Evolutionary conservation across 2,329 filamentous ascomycete genomes (phyloP).

Genomic region (Alternaria tenuissima): DNA sequence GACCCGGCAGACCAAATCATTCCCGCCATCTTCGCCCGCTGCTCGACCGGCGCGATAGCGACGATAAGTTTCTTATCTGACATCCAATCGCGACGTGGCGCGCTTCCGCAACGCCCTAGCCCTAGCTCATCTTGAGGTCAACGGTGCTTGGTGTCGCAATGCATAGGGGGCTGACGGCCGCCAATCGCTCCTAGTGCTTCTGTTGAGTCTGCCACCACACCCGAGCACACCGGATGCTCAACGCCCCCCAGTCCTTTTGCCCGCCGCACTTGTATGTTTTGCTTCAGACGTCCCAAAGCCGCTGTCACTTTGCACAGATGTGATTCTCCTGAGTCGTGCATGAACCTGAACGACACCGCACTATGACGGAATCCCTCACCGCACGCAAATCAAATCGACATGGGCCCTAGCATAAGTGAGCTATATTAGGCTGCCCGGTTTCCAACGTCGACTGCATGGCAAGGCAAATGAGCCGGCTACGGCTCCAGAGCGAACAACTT

Average conservation of each 20-base stretch:
- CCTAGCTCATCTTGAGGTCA: constrained; percentile 20
- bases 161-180: constrained; percentile 35
- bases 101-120: constrained; percentile 34
- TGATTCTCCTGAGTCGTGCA: constrained; percentile 33
- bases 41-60: constrained; percentile 33
- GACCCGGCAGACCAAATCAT: constrained; percentile 30
- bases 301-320: background rate
- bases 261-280: background rate
- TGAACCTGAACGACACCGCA: constrained; percentile 19
- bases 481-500: constrained; percentile 23
- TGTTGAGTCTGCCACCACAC: constrained; percentile 33
- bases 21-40: constrained; percentile 25
- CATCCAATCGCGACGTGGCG: constrained; percentile 36
- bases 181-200: constrained; percentile 18
- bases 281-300: constrained; percentile 1
- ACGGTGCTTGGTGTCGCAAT: constrained; percentile 36
- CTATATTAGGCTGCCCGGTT: constrained; percentile 38
- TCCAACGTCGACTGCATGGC: constrained; percentile 24
- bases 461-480: constrained; percentile 22
- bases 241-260: constrained; percentile 14
- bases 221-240: constrained; percentile 24
- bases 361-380: constrained; percentile 28
- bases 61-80: constrained; percentile 29
- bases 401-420: constrained; percentile 18
- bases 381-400: constrained; percentile 14